Conservation (phyloP, 164 flowering plant genomes). For the Piper longum region DNA sequence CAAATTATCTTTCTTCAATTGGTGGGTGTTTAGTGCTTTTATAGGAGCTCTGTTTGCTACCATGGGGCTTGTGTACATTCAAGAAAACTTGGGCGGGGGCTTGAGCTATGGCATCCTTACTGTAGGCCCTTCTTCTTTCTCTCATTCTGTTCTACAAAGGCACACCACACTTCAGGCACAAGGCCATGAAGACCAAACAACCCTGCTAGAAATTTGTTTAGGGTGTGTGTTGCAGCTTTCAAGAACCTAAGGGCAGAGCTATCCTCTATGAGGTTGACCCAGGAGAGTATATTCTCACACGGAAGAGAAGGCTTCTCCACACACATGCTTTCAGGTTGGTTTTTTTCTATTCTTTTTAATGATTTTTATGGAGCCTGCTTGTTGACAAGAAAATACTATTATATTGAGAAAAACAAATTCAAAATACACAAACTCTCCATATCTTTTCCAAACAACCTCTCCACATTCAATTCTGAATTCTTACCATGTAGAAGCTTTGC, state of each 20-base stretch:
- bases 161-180: slow-evolving; percentile 66
- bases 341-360: not conserved
- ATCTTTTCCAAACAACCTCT: no score
- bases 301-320: slow-evolving; percentile 46
- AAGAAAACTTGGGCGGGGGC: slow-evolving; percentile 84
- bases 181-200: slow-evolving; percentile 32
- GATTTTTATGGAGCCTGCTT: not conserved
- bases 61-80: slow-evolving; percentile 64
- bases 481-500: no score
- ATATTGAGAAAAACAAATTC: no score
- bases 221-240: slow-evolving; percentile 39
- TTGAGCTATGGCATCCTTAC: slow-evolving; percentile 83
- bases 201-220: slow-evolving; percentile 44
- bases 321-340: slow-evolving; percentile 53
- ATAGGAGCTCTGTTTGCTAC: slow-evolving; percentile 59
- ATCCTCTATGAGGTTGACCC: slow-evolving; percentile 55
- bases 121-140: slow-evolving; percentile 45
- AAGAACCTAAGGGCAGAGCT: slow-evolving; percentile 30
- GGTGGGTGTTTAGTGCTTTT: slow-evolving; percentile 92
- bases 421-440: no score
- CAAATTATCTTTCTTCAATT: slow-evolving; percentile 77
- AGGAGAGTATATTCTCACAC: slow-evolving; percentile 31
- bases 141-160: slow-evolving; percentile 61
- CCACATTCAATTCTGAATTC: no score
- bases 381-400: no score